These are phyloP conservation scores for Acacia concinna DNA, from an alignment of 331 rosid genomes.

Conservation along the genomic window DNA sequence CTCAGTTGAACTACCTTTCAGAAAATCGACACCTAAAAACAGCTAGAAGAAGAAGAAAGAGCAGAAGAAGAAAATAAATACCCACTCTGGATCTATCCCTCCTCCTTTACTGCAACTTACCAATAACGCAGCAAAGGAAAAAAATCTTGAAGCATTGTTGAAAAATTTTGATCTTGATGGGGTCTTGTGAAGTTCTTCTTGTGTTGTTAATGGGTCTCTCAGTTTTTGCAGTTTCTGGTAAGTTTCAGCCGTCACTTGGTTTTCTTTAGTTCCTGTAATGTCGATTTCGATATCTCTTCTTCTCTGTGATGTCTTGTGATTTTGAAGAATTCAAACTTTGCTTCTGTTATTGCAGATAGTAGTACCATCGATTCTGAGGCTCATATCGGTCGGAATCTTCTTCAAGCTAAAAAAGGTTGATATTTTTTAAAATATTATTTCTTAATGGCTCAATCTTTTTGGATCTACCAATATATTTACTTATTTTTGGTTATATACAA, in stretches of 20 bases:
- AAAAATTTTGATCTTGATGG: slow-evolving; percentile 24
- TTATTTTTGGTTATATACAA: not conserved
- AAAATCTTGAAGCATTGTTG: not conserved
- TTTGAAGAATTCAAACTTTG: not conserved
- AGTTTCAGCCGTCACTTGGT: not conserved
- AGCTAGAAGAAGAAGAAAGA: not conserved
- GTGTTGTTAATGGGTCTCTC: slow-evolving; percentile 35
- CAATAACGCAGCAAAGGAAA: not conserved
- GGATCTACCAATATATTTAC: slow-evolving; percentile 28
- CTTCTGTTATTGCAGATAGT: slow-evolving; percentile 43
- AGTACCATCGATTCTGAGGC: slow-evolving; percentile 44
- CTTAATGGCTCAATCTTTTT: not conserved
- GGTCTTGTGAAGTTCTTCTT: slow-evolving; percentile 42
- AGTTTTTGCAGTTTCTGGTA: slow-evolving; percentile 54
- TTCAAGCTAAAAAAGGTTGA: slow-evolving; percentile 83
- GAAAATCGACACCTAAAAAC: not conserved
- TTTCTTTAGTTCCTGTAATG: not conserved
- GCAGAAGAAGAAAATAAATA: not conserved
- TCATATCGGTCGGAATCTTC: slow-evolving; percentile 65
- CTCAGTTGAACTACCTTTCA: not conserved
- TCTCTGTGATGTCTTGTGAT: not conserved
- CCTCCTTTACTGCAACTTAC: not conserved
- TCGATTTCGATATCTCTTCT: not conserved
- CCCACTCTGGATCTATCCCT: slow-evolving; percentile 8
- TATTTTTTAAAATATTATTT: not conserved